Evolutionary conservation across 805 yeast species (phyloP), one percentile per base, ranked within the genome.

Genomic region (Zygosaccharomyces bisporus): DNA sequence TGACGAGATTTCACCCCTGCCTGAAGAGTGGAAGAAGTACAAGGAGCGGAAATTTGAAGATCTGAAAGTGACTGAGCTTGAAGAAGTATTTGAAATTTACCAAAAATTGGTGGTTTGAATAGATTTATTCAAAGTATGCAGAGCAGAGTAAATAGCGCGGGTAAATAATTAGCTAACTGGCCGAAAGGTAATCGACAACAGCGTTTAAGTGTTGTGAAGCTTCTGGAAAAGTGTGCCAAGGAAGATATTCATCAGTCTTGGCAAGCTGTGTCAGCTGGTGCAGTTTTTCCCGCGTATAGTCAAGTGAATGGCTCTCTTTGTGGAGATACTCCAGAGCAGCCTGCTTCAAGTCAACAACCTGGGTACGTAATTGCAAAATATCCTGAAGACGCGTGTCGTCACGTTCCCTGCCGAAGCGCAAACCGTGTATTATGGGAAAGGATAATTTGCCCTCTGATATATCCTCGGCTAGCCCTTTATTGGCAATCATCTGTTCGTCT

Each of bases 361-460:
- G 55, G 0, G 89, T 79, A 35, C 72, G 73, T 52, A 73, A 70
- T 45, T 69, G 70, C 44, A 83, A 61, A n/a, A 81, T 79, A 37
- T 72, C 71, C 42, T 73, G 49, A 8, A 81, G 45, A 13, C 44
- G 18, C n/a, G 49, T 58, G 41, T 73, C 74, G 43, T 67, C 63
- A 40, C 71, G 69, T 1, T 55, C 49, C 1, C 55, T 48, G 38
- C 69, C 69, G 27, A 58, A 54, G 14, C 68, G 56, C 2, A 83
- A 63, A 3, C 81, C 74, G 61, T 87, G 93, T 13, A 90, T 75
- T 2, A 90, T 79, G 0, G 96, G 96, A 50, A 86, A 84, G 0
- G 95, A 86, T 47, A 84, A 77, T 63, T 89, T 90, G 0, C 96
- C 96, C 61, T 90, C 96, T 0, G 88, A 79, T 23, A 90, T 74